Base-by-base conservation (phyloP, 805 yeast species). In the Yamadazyma sp. region DNA sequence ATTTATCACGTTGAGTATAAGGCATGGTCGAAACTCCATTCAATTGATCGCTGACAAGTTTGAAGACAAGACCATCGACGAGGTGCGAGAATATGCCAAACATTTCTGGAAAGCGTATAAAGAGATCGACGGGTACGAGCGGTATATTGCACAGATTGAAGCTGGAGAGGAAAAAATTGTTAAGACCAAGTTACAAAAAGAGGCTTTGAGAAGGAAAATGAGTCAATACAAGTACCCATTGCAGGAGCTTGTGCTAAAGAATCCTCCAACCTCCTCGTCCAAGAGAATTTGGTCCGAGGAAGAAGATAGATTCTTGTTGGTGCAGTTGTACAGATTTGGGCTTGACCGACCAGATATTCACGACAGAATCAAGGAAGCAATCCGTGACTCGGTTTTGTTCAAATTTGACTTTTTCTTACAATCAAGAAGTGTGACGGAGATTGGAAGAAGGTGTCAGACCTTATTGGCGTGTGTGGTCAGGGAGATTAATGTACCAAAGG, bases 41-140 rank as follows among this genome's bases (percentile, higher is more conserved):
- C 70, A 70, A 24, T 75, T 77, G 2, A 90, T 93, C 40, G 81
- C 95, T 0, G 54, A 73, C 9, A 96, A 90, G 54, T 77, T 90
- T 55, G 90, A 84, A 17, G 89, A 82, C 36, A 93, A 93, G 60
- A 73, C 89, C 0, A 58, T 67, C 18, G 95, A 85, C 8, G 96
- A 93, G 44, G 85, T 91, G 9, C 61, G 78, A 41, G 82, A 77
- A 24, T 93, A 91, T 57, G 80, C 90, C 9, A 71, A 72, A 36
- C 83, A 74, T 7, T 93, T 93, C 59, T 93, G 98, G 99, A 53
- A 72, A 17, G 74, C 83, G 36, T 82, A 79, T 53, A 70, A 76
- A 34, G 85, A 82, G 48, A 82, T 93, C 45, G 98, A 91, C 22
- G 95, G 96, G 8, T 83, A 82, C 60, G 99, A 93, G 48, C 76